Evolutionary conservation across 768 basidiomycete genomes (phyloP), one percentile per base, ranked within the genome.

Genomic region (Phaffia australis): DNA sequence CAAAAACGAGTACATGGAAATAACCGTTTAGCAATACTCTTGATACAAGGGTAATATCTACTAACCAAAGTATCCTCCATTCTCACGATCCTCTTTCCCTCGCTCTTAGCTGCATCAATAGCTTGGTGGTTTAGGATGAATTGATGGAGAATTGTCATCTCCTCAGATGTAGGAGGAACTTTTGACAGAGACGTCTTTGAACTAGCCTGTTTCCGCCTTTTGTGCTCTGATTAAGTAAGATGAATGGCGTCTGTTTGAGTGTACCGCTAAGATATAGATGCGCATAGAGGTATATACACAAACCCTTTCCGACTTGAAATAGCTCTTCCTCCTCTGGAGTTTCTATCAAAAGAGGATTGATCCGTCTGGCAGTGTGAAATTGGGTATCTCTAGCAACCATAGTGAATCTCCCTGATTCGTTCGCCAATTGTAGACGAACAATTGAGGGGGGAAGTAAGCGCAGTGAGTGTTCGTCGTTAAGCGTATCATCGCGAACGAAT

Each of bases 351-450:
- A 92, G 77, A 9, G 82, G 82, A 70, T 86, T 85, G 29, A 91
- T 84, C 11, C 81, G 76, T 48, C 80, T 78, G 0, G 88, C 84
- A 60, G 80, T 81, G 69, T 85, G 83, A 2, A 86, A 87, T 18
- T 75, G 74, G 0, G 85, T 81, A 71, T 89, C 85, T 65, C 88
- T 79, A 73, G 87, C 89, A 8, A 90, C 88, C 88, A 91, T 91
- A 0, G 85, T 85, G 78, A 91, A 91, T n/a, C 88, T 83, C n/a
- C 89, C 89, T n/a, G 19, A 18, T 30, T 7, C 7, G 35, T 42
- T 42, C 35, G 35, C 11, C 11, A 42, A 11, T 11, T n/a, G n/a
- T n/a, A n/a, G 35, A 42, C 11, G 35, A 42, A 5, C 4, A 42
- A 42, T 42, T 4, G 35, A 42, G 11, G 11, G 35, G 11, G 35